Evolutionary conservation across 2,329 filamentous ascomycete species (phyloP).

Genomic region (Colletotrichum lini): DNA sequence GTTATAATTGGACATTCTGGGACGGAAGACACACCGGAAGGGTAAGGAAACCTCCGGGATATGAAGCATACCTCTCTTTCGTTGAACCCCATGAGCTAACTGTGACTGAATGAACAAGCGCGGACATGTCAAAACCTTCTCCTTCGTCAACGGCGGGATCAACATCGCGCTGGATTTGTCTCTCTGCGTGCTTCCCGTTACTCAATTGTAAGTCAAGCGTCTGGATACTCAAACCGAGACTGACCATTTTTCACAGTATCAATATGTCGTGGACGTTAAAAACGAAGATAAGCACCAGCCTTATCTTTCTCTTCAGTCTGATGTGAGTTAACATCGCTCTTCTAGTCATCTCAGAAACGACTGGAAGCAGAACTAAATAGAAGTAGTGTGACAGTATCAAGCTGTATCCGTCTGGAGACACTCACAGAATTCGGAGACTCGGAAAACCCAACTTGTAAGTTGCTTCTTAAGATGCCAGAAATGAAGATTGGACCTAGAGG

Average conservation of each 20-base stretch:
- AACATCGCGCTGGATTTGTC: background rate
- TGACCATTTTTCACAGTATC: background rate
- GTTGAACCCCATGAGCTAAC: background rate
- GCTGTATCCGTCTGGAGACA: background rate
- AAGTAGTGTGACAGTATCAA: background rate
- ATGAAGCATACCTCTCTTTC: background rate
- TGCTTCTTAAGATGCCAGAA: background rate
- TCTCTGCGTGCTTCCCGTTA: background rate
- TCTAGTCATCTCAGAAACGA: rapidly evolving
- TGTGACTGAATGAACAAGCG: background rate
- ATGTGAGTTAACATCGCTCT: background rate
- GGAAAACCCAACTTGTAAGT: background rate
- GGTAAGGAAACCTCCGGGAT: background rate
- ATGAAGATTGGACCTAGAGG: background rate
- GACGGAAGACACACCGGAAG: background rate
- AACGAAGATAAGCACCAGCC: background rate
- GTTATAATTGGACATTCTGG: constrained; percentile 6
- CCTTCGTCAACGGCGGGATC: background rate
- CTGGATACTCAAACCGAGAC: too few species aligned
- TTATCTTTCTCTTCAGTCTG: background rate
- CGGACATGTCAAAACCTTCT: background rate
- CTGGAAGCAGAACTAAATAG: too few species aligned
- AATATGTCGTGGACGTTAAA: background rate
- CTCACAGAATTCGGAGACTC: background rate
- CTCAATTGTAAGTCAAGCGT: background rate